A percentile compares a stretch with the other conserved stretches of the same genome.
These are phyloP conservation scores for Coffea eugenioides DNA, from an alignment of 257 asterid species.

Conservation along the genomic window DNA sequence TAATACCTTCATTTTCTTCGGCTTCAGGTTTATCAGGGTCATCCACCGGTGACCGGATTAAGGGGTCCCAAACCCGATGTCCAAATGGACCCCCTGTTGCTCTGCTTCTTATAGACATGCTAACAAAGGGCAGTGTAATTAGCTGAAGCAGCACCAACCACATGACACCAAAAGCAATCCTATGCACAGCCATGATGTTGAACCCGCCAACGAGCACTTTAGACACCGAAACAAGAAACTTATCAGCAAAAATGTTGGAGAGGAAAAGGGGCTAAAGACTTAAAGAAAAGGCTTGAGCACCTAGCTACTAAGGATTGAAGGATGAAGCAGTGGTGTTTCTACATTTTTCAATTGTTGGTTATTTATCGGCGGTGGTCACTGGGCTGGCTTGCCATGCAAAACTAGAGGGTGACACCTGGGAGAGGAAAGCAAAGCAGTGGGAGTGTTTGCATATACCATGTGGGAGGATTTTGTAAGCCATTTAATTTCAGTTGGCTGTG, in stretches of 20 bases:
- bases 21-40: slow-evolving; percentile 14
- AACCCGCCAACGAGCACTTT: neutral
- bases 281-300: neutral
- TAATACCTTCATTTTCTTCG: slow-evolving; percentile 38
- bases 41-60: slow-evolving; percentile 63
- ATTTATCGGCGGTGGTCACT: too few species aligned
- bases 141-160: slow-evolving; percentile 34
- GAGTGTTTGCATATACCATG: neutral
- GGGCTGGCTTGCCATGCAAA: slow-evolving; percentile 55
- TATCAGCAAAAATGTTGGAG: neutral
- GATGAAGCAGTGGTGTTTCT: neutral
- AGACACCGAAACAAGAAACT: neutral
- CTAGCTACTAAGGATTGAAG: neutral
- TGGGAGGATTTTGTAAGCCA: neutral
- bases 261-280: neutral
- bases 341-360: neutral
- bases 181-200: slow-evolving; percentile 36
- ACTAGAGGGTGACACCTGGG: slow-evolving; percentile 50
- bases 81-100: neutral
- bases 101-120: slow-evolving; percentile 18
- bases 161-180: slow-evolving; percentile 12
- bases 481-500: neutral
- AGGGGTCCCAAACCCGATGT: slow-evolving; percentile 56
- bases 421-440: slow-evolving; percentile 14
- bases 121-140: slow-evolving; percentile 18